Conservation (phyloP, 805 yeast genomes). For the Zygosaccharomyces pseudorouxii region DNA sequence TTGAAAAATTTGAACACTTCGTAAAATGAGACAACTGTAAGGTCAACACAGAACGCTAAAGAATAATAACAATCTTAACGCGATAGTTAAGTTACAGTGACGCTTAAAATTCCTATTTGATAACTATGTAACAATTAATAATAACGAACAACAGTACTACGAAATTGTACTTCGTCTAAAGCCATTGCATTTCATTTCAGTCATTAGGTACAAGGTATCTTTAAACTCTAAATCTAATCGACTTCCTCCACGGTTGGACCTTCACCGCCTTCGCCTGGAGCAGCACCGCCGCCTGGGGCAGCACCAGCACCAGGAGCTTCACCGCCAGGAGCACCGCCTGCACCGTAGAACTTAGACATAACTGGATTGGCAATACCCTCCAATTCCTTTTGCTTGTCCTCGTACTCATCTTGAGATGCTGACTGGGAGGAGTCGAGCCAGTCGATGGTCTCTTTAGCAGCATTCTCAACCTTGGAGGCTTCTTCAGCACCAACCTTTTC, state of each 20-base stretch:
- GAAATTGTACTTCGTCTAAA: not conserved
- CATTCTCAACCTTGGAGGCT: conserved; percentile 63
- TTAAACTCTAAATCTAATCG: conserved; percentile 40
- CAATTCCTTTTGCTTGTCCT: conserved; percentile 91
- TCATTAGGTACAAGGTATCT: not conserved
- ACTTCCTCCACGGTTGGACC: conserved; percentile 83
- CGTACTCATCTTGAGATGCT: conserved; percentile 87
- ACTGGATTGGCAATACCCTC: conserved; percentile 95
- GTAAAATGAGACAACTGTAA: not conserved
- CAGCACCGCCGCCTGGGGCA: conserved; percentile 47
- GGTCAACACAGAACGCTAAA: not conserved
- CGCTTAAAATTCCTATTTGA: not conserved
- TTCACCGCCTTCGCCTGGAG: conserved; percentile 40
- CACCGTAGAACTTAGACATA: conserved; percentile 94
- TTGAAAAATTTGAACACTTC: not conserved
- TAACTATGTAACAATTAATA: not conserved
- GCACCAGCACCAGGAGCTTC: conserved; percentile 57
- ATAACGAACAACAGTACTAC: not conserved
- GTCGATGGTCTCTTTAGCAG: conserved; percentile 76
- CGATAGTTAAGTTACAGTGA: not conserved
- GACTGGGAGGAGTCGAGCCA: conserved; percentile 95
- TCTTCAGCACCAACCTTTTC: conserved; percentile 74
- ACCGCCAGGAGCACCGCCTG: conserved; percentile 78
- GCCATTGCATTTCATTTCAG: not conserved
- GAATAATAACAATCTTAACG: not conserved